phyloP scores from a whole-genome alignment of 768 basidiomycete species.

The Podaxis sp. region DNA sequence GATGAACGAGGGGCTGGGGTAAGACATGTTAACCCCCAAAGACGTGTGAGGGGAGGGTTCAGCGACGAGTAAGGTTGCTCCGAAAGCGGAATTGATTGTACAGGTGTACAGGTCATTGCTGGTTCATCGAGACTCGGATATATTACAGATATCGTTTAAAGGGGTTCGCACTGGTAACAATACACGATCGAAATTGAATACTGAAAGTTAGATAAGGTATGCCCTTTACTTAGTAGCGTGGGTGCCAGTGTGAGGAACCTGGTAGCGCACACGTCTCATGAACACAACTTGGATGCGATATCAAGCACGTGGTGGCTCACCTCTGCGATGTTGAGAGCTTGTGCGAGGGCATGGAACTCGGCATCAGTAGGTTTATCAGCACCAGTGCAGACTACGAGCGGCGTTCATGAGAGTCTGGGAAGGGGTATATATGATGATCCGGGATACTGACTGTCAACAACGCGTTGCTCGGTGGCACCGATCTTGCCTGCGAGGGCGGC shows the following conservation, averaged over 20 bases:
- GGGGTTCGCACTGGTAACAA: not conserved
- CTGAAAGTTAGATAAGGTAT: not conserved
- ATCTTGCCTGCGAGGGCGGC: constrained; percentile 46
- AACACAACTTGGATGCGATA: not conserved
- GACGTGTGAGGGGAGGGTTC: no score
- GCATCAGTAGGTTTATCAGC: constrained; percentile 36
- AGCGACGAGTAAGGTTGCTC: no score
- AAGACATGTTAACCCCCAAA: no score
- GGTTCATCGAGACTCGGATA: not conserved
- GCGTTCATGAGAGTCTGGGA: not conserved
- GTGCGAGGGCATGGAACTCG: constrained; percentile 52
- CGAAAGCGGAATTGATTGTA: no score
- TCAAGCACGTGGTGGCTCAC: constrained; percentile 23
- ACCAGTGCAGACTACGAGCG: constrained; percentile 49
- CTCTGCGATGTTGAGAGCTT: constrained; percentile 38
- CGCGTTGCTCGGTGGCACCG: constrained; percentile 42
- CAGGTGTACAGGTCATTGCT: no score
- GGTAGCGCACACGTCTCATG: not conserved
- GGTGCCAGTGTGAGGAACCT: constrained; percentile 30
- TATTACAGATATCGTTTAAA: not conserved
- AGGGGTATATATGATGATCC: not conserved
- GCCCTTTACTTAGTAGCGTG: constrained; percentile 22
- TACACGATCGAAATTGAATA: not conserved
- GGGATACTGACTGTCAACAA: constrained; percentile 49
- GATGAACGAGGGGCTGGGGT: no score